A percentile compares a stretch with the other conserved stretches of the same genome.
Evolutionary conservation across 2,329 filamentous ascomycete genomes (phyloP).

Genomic region (Pyrenochaeta sp.): DNA sequence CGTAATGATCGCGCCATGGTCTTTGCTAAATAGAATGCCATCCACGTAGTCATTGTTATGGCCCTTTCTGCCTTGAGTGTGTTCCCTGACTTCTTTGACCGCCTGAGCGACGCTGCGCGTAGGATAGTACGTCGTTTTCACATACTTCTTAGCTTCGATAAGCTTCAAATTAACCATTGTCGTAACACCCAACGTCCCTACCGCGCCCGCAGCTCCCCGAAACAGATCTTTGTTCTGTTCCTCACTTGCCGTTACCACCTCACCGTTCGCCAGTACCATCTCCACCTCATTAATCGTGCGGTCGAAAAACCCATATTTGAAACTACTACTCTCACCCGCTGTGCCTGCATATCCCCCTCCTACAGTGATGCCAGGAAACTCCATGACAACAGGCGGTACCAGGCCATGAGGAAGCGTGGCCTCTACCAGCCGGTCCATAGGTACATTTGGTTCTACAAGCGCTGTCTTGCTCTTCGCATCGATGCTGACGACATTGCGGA

Average conservation of each 20-base stretch:
- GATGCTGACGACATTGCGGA: slow-evolving; percentile 70
- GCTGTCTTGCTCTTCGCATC: slow-evolving; percentile 63
- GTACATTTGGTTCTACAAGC: slow-evolving; percentile 74
- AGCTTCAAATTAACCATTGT: slow-evolving; percentile 64
- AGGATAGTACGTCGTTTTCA: slow-evolving; percentile 60
- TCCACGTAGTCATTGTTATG: slow-evolving; percentile 58
- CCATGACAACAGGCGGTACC: slow-evolving; percentile 73
- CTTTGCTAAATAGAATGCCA: slow-evolving; percentile 58
- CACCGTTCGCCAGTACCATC: slow-evolving; percentile 70
- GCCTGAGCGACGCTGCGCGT: slow-evolving; percentile 54
- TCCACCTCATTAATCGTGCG: slow-evolving; percentile 68
- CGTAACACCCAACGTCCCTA: slow-evolving; percentile 73
- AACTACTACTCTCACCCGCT: slow-evolving; percentile 73
- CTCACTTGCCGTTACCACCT: slow-evolving; percentile 63
- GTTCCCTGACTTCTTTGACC: slow-evolving; percentile 50
- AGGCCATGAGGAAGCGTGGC: slow-evolving; percentile 65
- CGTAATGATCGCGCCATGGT: slow-evolving; percentile 54
- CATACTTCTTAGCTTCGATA: slow-evolving; percentile 56
- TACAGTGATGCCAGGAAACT: slow-evolving; percentile 76
- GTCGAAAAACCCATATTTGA: slow-evolving; percentile 73
- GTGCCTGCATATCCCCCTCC: slow-evolving; percentile 74
- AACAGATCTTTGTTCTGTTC: slow-evolving; percentile 68
- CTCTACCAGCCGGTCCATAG: slow-evolving; percentile 70
- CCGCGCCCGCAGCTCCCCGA: slow-evolving; percentile 69
- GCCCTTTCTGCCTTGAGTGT: slow-evolving; percentile 46